phyloP scores from a whole-genome alignment of 2,329 filamentous ascomycete species.

The Aspergillus fijiensis region DNA sequence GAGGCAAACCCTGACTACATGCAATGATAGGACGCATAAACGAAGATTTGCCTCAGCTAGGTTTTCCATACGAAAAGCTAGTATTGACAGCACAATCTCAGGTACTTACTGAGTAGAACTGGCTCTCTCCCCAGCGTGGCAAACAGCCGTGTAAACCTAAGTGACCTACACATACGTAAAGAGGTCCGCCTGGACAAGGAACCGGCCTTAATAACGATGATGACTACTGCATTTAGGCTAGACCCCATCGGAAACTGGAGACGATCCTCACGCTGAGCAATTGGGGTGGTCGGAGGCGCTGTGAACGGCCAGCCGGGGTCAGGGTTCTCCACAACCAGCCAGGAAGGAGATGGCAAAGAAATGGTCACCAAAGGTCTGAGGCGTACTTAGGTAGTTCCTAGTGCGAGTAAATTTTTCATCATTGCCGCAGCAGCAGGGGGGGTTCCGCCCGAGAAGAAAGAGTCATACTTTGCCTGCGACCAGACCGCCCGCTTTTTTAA shows the following conservation, averaged over 20 bases:
- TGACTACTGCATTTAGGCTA: slow-evolving; percentile 12
- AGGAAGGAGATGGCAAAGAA: slow-evolving; percentile 11
- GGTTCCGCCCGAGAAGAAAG: slow-evolving; percentile 9
- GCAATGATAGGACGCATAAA: slow-evolving; percentile 7
- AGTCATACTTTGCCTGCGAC: slow-evolving; percentile 15
- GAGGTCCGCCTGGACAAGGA: neutral
- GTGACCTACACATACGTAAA: neutral
- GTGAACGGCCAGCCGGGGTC: slow-evolving; percentile 10
- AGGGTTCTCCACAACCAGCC: slow-evolving; percentile 22
- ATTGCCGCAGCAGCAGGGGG: slow-evolving; percentile 24
- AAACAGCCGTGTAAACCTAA: neutral
- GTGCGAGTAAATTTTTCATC: slow-evolving; percentile 26
- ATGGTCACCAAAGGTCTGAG: slow-evolving; percentile 7
- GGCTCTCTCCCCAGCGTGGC: neutral
- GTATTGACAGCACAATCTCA: neutral
- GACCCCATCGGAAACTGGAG: slow-evolving; percentile 13
- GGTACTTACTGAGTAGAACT: neutral
- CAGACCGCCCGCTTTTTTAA: slow-evolving; percentile 32
- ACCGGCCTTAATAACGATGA: slow-evolving; percentile 15
- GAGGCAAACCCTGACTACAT: slow-evolving; percentile 1
- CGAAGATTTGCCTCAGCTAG: slow-evolving; percentile 2
- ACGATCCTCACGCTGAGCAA: slow-evolving; percentile 17
- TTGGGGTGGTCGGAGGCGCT: slow-evolving; percentile 18
- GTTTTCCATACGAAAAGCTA: neutral
- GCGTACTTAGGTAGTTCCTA: slow-evolving; percentile 5